phyloP scores from a whole-genome alignment of 2,329 filamentous ascomycete species.

The Whalleya microplaca region DNA sequence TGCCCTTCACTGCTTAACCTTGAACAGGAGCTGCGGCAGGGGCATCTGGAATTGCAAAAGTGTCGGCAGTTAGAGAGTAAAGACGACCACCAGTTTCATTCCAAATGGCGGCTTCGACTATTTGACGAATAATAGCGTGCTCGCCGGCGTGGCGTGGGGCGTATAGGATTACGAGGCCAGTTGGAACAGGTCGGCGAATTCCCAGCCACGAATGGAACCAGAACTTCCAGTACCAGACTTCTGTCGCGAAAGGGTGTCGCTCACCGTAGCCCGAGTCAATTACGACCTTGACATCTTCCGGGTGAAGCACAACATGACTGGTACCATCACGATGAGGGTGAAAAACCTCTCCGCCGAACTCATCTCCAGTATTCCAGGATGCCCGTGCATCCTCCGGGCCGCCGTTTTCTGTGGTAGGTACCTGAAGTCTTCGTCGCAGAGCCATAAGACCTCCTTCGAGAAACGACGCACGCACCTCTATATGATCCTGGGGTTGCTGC shows the following conservation, averaged over 20 bases:
- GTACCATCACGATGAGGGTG: constrained; percentile 46
- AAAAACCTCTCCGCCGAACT: constrained; percentile 16
- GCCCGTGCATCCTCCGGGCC: background rate
- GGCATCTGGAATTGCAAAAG: constrained; percentile 9
- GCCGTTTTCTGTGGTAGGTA: background rate
- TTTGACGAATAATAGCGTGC: background rate
- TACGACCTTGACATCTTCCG: constrained; percentile 55
- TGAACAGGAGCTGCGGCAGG: background rate
- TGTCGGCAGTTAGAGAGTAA: constrained; percentile 3
- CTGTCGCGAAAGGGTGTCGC: constrained; percentile 44
- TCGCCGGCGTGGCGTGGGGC: constrained; percentile 10
- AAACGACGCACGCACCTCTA: no score
- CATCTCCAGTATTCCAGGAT: background rate
- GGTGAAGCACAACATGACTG: constrained; percentile 61
- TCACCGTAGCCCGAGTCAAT: constrained; percentile 62
- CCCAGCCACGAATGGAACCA: background rate
- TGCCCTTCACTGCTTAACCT: no score
- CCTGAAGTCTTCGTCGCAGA: background rate
- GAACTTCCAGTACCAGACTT: background rate
- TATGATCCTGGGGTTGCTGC: background rate
- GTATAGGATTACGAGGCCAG: constrained; percentile 12
- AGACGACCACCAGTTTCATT: constrained; percentile 6
- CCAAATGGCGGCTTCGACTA: constrained; percentile 12
- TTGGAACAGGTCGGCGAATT: constrained; percentile 8
- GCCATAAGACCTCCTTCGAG: constrained; percentile 8